Evolutionary conservation across 1,284 basidiomycete genomes (phyloP).

Genomic region (Cryptococcus wingfieldii): DNA sequence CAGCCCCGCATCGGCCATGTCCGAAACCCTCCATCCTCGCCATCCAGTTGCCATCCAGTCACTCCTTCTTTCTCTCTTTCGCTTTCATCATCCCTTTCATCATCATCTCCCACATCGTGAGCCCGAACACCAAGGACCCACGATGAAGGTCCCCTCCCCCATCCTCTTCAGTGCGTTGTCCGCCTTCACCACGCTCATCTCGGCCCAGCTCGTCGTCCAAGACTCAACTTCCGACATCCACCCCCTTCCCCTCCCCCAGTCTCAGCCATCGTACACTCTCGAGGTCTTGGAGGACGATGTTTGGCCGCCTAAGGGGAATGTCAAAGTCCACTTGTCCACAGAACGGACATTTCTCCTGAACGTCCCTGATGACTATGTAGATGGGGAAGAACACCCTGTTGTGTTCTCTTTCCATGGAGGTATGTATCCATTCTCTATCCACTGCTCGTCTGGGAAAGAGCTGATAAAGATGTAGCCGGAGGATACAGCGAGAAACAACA

Average conservation of each 20-base stretch:
- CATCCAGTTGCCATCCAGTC: too few relatives aligned
- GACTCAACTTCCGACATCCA: too few relatives aligned
- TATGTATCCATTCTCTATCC: slow-evolving; percentile 6
- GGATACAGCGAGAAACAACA: slow-evolving; percentile 24
- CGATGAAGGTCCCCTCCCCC: neutral
- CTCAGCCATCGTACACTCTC: too few relatives aligned
- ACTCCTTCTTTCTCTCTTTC: neutral
- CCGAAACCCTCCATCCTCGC: too few relatives aligned
- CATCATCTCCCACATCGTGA: neutral
- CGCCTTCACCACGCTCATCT: neutral
- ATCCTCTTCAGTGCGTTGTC: neutral
- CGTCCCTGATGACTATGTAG: slow-evolving; percentile 20
- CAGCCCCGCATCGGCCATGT: too few relatives aligned
- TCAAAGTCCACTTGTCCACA: slow-evolving; percentile 10
- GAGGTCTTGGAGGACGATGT: neutral
- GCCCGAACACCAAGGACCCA: too few relatives aligned
- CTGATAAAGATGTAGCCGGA: slow-evolving; percentile 12
- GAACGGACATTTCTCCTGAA: slow-evolving; percentile 21
- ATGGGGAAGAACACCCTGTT: slow-evolving; percentile 15
- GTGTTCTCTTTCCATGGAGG: slow-evolving; percentile 30
- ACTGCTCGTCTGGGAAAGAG: neutral
- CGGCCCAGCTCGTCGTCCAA: neutral
- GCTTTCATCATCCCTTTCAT: neutral
- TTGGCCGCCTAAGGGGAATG: neutral
- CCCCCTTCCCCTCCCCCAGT: too few relatives aligned